Percentiles rank a stretch among this genome's conserved stretches.
Evolutionary conservation across 164 flowering plant genomes (phyloP).

Genomic region (Santalum album): DNA sequence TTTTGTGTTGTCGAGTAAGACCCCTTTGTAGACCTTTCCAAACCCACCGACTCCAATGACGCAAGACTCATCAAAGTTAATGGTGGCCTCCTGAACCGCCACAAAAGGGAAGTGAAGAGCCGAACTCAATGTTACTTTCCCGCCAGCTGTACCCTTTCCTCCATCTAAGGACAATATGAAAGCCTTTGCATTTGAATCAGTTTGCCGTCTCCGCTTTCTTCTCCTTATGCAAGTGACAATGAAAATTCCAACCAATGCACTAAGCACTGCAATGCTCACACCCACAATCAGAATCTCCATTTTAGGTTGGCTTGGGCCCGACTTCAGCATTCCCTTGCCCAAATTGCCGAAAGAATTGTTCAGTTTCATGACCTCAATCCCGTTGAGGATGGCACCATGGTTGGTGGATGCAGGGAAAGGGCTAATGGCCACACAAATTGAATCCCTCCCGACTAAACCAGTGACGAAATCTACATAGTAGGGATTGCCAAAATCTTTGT

Average conservation of each 20-base stretch:
- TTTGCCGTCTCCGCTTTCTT: no score
- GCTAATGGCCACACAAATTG: background rate
- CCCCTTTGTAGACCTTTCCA: constrained; percentile 76
- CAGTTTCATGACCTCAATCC: constrained; percentile 1
- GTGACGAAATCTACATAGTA: background rate
- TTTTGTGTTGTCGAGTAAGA: constrained; percentile 48
- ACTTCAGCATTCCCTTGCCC: no score
- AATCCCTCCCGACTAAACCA: background rate
- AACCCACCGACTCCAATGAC: constrained; percentile 85
- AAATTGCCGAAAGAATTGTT: background rate
- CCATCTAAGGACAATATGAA: no score
- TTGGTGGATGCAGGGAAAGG: background rate
- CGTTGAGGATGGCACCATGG: background rate
- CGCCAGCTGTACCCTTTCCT: no score
- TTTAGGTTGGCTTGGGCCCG: no score
- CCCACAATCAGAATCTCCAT: background rate
- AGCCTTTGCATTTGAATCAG: no score
- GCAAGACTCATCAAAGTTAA: constrained; percentile 63
- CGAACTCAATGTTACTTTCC: constrained; percentile 27
- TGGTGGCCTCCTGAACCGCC: constrained; percentile 63
- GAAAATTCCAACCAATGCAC: no score
- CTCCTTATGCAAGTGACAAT: no score
- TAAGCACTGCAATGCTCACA: no score
- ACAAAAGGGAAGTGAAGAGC: constrained; percentile 53
- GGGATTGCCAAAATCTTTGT: background rate